Evolutionary conservation across 2,329 filamentous ascomycete genomes (phyloP), one percentile per base, ranked within the genome.

Genomic region (Capronia coronata): DNA sequence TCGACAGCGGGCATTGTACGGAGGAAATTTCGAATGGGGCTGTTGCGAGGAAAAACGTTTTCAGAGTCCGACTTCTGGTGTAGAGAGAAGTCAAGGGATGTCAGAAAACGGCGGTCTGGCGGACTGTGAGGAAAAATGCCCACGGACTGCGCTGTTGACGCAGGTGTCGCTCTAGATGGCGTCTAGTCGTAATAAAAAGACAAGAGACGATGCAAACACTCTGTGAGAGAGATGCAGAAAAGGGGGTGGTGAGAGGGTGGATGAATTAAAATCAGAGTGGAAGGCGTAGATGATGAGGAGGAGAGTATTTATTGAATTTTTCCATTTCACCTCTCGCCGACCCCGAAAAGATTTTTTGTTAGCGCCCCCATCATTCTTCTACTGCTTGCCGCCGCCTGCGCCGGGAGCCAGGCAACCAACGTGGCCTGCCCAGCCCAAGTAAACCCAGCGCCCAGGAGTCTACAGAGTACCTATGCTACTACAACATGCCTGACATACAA

Each of bases 1-100:
- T 74, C 73, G 64, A 72, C 68, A 61, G 75, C 72, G 62, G 75
- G 75, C 70, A 75, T 75, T 29, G 48, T 51, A 43, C 35, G 14
- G 21, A 2, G 19, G 39, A 49, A 8, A n/a, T n/a, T 44, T 54
- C 16, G 46, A 22, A 96, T 91, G 82, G 82, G 50, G 89, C 95
- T 71, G 95, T 11, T 41, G 38, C 13, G 94, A 76, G 14, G 40
- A 45, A 32, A 32, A 9, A 9, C 3, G 23, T 16, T 48, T 49
- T 48, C 8, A 19, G 19, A 19, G 19, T 19, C 14, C 19, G 16
- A 37, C 34, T 37, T 37, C 34, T 37, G 14, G 34, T 19, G 34
- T n/a, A n/a, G 34, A 7, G 19, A 37, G n/a, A 37, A 44, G 16
- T 25, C 38, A 54, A n/a, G 46, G 51, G 51, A 49, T 51, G 48